A percentile compares a stretch with the other conserved stretches of the same genome.
phyloP scores from a whole-genome alignment of 257 asterid genomes.

The Fraxinus anomala region DNA sequence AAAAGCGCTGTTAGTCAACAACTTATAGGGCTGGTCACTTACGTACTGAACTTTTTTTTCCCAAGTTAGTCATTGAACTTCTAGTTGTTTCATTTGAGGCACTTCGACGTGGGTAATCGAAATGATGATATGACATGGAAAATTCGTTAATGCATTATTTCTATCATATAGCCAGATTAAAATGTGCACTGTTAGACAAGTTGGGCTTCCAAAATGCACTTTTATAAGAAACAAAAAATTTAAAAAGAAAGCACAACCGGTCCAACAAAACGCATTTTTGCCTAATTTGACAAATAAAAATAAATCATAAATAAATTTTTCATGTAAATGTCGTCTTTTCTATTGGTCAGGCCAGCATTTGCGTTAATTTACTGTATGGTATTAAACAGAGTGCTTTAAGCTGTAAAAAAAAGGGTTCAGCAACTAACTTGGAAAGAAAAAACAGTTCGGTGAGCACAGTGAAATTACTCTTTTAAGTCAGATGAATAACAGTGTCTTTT shows the following conservation, averaged over 20 bases:
- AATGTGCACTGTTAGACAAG: not conserved
- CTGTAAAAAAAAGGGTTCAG: not conserved
- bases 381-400: not conserved
- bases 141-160: not conserved
- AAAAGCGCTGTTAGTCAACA: not conserved
- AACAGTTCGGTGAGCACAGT: not conserved
- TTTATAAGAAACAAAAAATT: not conserved
- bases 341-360: not conserved
- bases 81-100: not conserved
- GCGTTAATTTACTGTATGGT: not conserved
- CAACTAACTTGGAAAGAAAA: not conserved
- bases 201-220: not conserved
- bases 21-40: not conserved
- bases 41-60: not conserved
- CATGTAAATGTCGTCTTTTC: not conserved
- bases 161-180: not conserved
- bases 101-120: not conserved
- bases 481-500: not conserved
- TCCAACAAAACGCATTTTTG: not conserved
- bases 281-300: not conserved
- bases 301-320: not conserved
- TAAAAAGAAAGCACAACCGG: not conserved
- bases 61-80: not conserved
- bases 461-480: not conserved
- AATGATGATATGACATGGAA: not conserved